Conservation (phyloP, 495 filamentous ascomycete species). For the Ramalina intermedia region DNA sequence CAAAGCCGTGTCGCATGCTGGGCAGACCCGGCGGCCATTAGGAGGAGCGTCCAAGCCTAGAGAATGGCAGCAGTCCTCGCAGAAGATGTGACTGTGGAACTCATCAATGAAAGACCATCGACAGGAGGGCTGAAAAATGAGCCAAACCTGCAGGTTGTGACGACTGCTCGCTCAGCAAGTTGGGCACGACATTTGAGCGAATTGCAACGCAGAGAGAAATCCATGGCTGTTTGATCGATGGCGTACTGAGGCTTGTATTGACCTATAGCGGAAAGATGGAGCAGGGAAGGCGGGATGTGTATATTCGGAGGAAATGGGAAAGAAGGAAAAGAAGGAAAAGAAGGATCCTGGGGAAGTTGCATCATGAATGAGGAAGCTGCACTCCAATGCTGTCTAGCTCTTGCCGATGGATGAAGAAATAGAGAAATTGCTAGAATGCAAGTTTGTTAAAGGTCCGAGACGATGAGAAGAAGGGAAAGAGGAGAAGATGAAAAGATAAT, state of each 20-base stretch:
- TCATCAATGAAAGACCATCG: neutral
- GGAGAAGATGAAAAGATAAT: too few species aligned
- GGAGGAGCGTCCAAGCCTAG: conserved; percentile 49
- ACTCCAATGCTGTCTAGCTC: neutral
- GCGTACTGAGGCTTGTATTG: neutral
- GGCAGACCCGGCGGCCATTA: conserved; percentile 48
- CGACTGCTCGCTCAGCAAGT: conserved; percentile 62
- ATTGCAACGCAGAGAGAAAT: conserved; percentile 67
- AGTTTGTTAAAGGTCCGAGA: too few species aligned
- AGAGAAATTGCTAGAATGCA: too few species aligned
- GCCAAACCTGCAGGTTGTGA: conserved; percentile 76
- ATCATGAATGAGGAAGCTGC: too few species aligned
- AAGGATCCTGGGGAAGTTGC: too few species aligned
- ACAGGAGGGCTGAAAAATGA: neutral
- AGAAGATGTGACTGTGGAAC: conserved; percentile 65
- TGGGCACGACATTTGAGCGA: conserved; percentile 61
- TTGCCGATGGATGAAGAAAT: neutral
- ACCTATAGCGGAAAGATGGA: too few species aligned
- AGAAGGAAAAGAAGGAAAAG: too few species aligned
- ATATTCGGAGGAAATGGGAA: too few species aligned
- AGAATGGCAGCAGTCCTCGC: conserved; percentile 54
- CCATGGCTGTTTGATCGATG: conserved; percentile 35
- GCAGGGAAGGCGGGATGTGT: too few species aligned
- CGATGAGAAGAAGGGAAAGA: too few species aligned
- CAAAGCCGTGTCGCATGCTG: conserved; percentile 64